Base-by-base conservation (phyloP, 2,329 filamentous ascomycete genomes). In the Ophioceras dolichostomum region DNA sequence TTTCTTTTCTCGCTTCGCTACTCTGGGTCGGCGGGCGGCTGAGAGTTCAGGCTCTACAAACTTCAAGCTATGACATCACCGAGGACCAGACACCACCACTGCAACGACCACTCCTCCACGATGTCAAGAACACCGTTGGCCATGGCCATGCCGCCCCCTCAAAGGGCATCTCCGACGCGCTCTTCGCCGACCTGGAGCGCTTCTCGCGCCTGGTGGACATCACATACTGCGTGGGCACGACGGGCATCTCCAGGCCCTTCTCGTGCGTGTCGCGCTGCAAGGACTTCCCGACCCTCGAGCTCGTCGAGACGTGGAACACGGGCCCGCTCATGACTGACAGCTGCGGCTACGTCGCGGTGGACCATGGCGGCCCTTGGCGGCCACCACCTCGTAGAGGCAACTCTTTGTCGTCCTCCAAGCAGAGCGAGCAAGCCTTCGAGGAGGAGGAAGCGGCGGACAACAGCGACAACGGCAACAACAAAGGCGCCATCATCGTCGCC, bases 171-270 rank as follows among this genome's bases (percentile, higher is more conserved):
- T 78, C 82, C 4, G 51, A 60, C 20, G 51, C 65, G 18, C 69
- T 95, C 43, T 96, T 94, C 60, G 64, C 73, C 41, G 79, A 84
- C 14, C 76, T 98, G 12, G 87, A 95, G 58, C 83, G 94, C 50
- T 67, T 89, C 39, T 76, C 89, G n/a, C 79, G 88, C 38, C 72
- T 96, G 19, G 89, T 95, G 44, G 91, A 98, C 56, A 91, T 96
- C 41, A 68, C 86, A 34, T 96, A 96, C 61, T 98, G 91, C 57
- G 83, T 96, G 41, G 87, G 88, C 43, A 79, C 73, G 5, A 80
- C 83, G 0, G 91, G 89, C 28, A 79, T 98, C 43, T 68, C 70
- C 35, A 77, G 79, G 46, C 91, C 91, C 0, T 98, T 98, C 56
- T 62, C 70, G 22, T 98, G 91, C 58, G 72, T 79, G 12, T 91